A percentile compares a stretch with the other conserved stretches of the same genome.
Conservation (phyloP, 139 green algal species). For the Haematococcus lacustris region DNA sequence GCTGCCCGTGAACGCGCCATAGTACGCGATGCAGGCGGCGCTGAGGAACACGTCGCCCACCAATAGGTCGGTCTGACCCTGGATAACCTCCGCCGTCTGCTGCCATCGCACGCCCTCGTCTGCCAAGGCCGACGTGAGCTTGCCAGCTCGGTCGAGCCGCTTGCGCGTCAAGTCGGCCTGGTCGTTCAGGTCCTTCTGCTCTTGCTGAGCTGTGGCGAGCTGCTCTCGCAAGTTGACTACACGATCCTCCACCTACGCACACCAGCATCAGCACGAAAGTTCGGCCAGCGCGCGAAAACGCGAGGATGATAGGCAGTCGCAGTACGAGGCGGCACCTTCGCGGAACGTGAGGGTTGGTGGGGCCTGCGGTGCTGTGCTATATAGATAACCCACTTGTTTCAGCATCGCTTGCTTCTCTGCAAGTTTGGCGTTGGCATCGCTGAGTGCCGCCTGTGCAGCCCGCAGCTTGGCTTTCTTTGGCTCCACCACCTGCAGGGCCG, state of each 20-base stretch:
- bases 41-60: constrained; percentile 70
- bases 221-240: constrained; percentile 51
- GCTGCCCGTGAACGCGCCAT: constrained; percentile 71
- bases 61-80: constrained; percentile 43
- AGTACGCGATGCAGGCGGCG: constrained; percentile 73
- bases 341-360: no score
- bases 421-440: constrained; percentile 55
- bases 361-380: no score
- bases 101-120: constrained; percentile 75
- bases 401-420: constrained; percentile 67
- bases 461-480: constrained; percentile 63
- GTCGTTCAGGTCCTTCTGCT: constrained; percentile 65
- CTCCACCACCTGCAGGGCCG: constrained; percentile 61
- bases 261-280: neutral
- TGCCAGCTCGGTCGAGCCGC: constrained; percentile 64
- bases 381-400: constrained; percentile 14
- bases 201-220: constrained; percentile 54
- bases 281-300: no score
- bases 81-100: constrained; percentile 49
- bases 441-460: constrained; percentile 55
- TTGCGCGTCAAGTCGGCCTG: constrained; percentile 59
- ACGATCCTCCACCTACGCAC: constrained; percentile 34
- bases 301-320: no score
- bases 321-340: no score
- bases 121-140: constrained; percentile 66